phyloP scores from a whole-genome alignment of 1,139 yeast species.

The Saccharomycopsis hybrid region DNA sequence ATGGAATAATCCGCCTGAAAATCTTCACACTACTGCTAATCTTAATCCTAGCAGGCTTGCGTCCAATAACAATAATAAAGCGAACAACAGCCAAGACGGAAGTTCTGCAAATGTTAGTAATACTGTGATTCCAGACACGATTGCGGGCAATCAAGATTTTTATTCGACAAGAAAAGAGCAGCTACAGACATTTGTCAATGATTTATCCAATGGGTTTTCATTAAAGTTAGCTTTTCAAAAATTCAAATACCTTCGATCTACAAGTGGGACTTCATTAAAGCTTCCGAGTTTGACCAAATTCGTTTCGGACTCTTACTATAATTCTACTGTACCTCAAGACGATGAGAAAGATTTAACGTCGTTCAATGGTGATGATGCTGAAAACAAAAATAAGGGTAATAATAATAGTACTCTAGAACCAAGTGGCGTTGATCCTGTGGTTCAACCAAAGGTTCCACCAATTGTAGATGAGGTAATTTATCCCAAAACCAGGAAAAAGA shows the following conservation, averaged over 20 bases:
- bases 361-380: too few relatives aligned
- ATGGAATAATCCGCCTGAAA: too few relatives aligned
- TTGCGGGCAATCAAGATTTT: too few relatives aligned
- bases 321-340: too few relatives aligned
- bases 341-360: too few relatives aligned
- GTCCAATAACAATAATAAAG: too few relatives aligned
- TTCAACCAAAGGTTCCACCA: conserved; percentile 16
- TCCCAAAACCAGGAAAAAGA: too few relatives aligned
- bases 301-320: neutral
- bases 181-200: conserved; percentile 43
- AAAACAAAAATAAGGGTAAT: conserved; percentile 32
- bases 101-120: too few relatives aligned
- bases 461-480: conserved; percentile 18
- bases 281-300: conserved; percentile 4
- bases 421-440: conserved; percentile 14
- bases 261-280: conserved; percentile 25
- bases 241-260: conserved; percentile 44
- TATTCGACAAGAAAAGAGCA: conserved; percentile 30
- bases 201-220: conserved; percentile 46
- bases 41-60: too few relatives aligned
- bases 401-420: conserved; percentile 7
- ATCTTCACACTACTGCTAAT: too few relatives aligned
- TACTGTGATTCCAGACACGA: too few relatives aligned
- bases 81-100: too few relatives aligned
- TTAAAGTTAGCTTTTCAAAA: conserved; percentile 49